Base-by-base conservation (phyloP, 495 filamentous ascomycete genomes). In the Podospora didyma region DNA sequence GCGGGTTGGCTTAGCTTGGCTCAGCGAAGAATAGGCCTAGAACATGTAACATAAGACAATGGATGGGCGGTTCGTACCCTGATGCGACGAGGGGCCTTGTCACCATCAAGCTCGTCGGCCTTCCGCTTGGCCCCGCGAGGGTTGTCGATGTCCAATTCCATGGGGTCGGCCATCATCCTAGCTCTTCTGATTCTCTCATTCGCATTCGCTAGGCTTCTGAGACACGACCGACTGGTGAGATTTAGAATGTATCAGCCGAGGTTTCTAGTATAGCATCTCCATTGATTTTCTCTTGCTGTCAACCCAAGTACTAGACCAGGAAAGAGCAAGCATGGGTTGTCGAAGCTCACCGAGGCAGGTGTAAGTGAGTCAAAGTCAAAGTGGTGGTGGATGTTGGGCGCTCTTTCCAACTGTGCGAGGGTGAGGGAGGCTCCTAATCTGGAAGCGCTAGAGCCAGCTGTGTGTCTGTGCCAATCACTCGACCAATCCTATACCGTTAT, bases 41-140 rank as follows among this genome's bases (percentile, higher is more conserved):
- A n/a, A n/a, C n/a, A n/a, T n/a, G 26, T 31, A 31, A 9, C 26
- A 31, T 21, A 23, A 24, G 28, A 22, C 26, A 3, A 19, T 37
- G 52, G 22, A 46, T 46, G n/a, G 14, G 28, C 14, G 31, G 19
- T 31, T 34, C 56, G 9, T 65, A 69, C 86, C 75, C 79, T 85
- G 66, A 93, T 93, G 39, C 86, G 80, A 57, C 85, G 87, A 14
- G 86, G 86, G 48, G 77, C 77, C 35, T 64, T 51, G 10, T 48
- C 51, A n/a, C 65, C 63, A 20, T 63, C 53, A 10, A 45, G 49
- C 20, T 82, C 79, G 45, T 82, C 79, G 6, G 79, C 82, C 49
- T 86, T 80, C 46, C 87, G 75, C 69, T 90, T 90, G 12, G 73
- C 81, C 51, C 87, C 86, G 42, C 82, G 79, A 22, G 79, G 73